Base-by-base conservation (phyloP, 129 eudicot genomes). In the Artemisia argyi region DNA sequence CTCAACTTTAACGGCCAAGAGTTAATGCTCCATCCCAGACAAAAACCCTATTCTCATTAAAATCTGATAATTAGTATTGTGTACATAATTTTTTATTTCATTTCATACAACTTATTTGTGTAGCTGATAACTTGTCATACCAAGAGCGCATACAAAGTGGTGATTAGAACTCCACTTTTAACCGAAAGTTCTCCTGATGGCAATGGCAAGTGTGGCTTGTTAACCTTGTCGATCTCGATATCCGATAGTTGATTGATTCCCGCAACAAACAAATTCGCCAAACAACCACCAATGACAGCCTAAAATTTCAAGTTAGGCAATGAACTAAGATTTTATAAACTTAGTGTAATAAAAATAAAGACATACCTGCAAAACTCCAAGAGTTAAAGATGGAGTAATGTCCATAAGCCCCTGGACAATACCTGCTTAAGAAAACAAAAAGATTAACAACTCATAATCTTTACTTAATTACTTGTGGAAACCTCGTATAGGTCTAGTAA, bases 201-300 rank as follows among this genome's bases (percentile, higher is more conserved):
- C 28, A 78, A 71, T 8, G 69, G 72, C 73, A 78, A 71, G 71
- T 78, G 71, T 54, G 82, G 82, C 42, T 78, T 78, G 77, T 78
- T 78, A 71, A 78, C 73, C 67, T 78, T 78, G 73, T 78, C 82
- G 28, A 78, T 71, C 17, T 78, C 68, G 7, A 71, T 64, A 54
- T 78, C 82, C 3, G 82, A 71, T 32, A 78, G 73, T 64, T 78
- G 82, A 64, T 78, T 78, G 44, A 78, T 71, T 48, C 77, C 82
- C 35, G 55, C 82, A 28, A 78, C 77, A 55, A 71, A 78, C n/a
- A 71, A 56, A 63, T 63, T 78, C 14, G 82, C 82, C 53, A 78
- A 78, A 64, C 76, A 65, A 1, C 82, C 82, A 26, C 77, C 82
- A 3, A 71, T 4, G 46, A 71, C 46, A 7, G 82, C 77, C 82